Evolutionary conservation across 208 protist genomes (phyloP).

Genomic region (Trypanosomatidae sp.): DNA sequence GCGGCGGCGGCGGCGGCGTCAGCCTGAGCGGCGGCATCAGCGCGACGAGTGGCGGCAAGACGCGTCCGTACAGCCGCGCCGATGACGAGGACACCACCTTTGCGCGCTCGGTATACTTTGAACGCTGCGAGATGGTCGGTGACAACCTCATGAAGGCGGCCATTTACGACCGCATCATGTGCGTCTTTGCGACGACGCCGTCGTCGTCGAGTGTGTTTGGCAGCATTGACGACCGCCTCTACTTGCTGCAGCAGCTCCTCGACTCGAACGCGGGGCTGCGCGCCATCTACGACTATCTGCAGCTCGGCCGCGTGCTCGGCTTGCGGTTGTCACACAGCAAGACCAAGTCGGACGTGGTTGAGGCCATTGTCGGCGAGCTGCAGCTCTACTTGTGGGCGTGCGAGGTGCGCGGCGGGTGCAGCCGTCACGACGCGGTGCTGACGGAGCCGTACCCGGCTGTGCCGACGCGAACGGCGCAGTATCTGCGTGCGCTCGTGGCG

Average conservation of each 20-base stretch:
- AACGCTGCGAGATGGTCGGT: conserved; percentile 75
- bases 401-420: conserved; percentile 16
- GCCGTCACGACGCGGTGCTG: too few species aligned
- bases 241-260: conserved; percentile 35
- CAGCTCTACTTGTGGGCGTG: conserved; percentile 55
- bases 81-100: neutral
- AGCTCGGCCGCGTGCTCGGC: conserved; percentile 41
- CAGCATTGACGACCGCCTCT: conserved; percentile 13
- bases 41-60: too few species aligned
- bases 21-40: neutral
- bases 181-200: conserved; percentile 41
- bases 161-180: conserved; percentile 35
- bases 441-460: conserved; percentile 12
- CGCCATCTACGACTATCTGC: conserved; percentile 71
- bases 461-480: conserved; percentile 8
- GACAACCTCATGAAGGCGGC: conserved; percentile 63
- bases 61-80: neutral
- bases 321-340: conserved; percentile 50
- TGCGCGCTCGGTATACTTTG: conserved; percentile 27
- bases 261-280: conserved; percentile 67
- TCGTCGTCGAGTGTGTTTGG: too few species aligned
- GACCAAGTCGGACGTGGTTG: conserved; percentile 72
- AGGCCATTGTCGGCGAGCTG: conserved; percentile 74
- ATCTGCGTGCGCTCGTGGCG: conserved; percentile 34
- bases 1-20: too few species aligned